Evolutionary conservation across 176 grass and related monocot genomes (phyloP), one percentile per base, ranked within the genome.

Genomic region (Leersia perrieri): DNA sequence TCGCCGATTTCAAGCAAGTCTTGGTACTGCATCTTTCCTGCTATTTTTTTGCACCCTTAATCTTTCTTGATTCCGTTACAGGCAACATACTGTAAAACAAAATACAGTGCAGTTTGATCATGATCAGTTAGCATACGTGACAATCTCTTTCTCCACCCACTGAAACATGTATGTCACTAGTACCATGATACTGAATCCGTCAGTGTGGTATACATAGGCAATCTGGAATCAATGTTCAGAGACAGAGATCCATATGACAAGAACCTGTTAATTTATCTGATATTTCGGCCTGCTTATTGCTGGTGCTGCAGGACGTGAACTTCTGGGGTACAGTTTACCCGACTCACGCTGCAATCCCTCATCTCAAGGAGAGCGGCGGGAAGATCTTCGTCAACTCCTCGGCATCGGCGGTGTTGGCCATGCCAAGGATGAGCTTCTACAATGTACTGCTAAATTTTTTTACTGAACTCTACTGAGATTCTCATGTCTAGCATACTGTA

Each of bases 371-470:
- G 44, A 91, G 86, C 0, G 33, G 74, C 23, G 94, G 90, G 55
- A 93, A 90, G 68, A 91, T 97, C 81, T 68, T 97, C 2, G 79
- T 80, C 68, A 87, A 88, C 51, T 85, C 88, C 20, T 89, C 90
- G 2, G 86, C 80, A 6, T 51, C 80, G 0, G 83, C 60, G 3
- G 42, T 82, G 76, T 41, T 84, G 27, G 90, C 88, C 9, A 82
- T 87, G 72, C 88, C 94, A 53, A 89, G 80, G 67, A 93, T 93
- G 90, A 97, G 90, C 88, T 93, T 97, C 80, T 93, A 91, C 80
- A 92, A 92, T 87, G 94, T 97, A 77, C 10, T 5, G 11, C 20
- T n/a, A n/a, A 51, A 20, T 51, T 15, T 47, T 47, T n/a, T n/a
- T 4, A 38, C 35, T 38, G 35, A 38, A 38, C 35, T 38, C 35